These are phyloP conservation scores for Rachicladosporium sp. DNA, from an alignment of 2,329 filamentous ascomycete species.

Conservation along the genomic window DNA sequence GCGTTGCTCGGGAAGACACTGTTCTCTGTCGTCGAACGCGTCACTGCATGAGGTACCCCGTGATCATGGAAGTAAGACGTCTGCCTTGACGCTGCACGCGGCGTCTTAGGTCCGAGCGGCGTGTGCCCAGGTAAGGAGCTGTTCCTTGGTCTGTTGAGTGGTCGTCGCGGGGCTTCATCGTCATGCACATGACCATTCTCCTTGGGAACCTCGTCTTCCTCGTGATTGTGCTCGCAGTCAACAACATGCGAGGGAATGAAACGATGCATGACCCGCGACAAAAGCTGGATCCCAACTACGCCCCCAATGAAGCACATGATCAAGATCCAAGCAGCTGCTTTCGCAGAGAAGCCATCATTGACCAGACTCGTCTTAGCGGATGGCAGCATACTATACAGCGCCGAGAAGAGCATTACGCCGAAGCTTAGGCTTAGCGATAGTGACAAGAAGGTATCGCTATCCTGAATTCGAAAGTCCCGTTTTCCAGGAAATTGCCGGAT, in stretches of 20 bases:
- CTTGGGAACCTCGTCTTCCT: conserved; percentile 35
- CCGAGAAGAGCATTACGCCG: conserved; percentile 91
- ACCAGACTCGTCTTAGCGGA: conserved; percentile 68
- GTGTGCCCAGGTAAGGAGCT: conserved; percentile 11
- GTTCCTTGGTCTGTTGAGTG: conserved; percentile 5
- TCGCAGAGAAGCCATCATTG: conserved; percentile 53
- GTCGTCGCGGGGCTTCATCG: neutral
- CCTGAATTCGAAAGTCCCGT: conserved; percentile 71
- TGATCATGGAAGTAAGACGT: conserved; percentile 13
- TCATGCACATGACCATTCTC: conserved; percentile 10
- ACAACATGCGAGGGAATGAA: conserved; percentile 69
- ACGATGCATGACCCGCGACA: conserved; percentile 61
- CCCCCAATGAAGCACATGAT: conserved; percentile 59
- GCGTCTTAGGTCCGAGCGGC: conserved; percentile 4
- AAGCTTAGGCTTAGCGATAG: conserved; percentile 85
- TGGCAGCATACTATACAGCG: conserved; percentile 85
- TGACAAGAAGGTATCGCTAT: conserved; percentile 79
- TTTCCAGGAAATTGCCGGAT: conserved; percentile 61
- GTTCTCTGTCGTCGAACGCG: no score
- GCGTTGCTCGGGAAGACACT: no score
- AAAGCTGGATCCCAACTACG: conserved; percentile 61
- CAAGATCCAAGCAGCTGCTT: conserved; percentile 54
- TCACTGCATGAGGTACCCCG: conserved; percentile 1
- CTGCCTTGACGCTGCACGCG: conserved; percentile 13
- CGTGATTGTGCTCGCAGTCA: conserved; percentile 65